Evolutionary conservation across 2,329 filamentous ascomycete genomes (phyloP), one percentile per base, ranked within the genome.

Genomic region (Aspergillus persii): DNA sequence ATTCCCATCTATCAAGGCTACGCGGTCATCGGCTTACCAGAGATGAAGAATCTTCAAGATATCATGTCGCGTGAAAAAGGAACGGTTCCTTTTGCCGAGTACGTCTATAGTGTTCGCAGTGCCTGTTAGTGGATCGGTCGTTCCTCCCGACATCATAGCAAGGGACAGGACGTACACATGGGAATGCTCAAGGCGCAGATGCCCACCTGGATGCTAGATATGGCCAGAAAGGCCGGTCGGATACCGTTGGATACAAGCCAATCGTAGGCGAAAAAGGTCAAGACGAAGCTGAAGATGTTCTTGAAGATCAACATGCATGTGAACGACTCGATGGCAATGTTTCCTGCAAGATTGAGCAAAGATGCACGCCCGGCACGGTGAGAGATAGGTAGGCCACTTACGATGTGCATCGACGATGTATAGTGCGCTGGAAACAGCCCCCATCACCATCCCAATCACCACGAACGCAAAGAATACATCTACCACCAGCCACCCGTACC

Each of bases 361-460:
- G 11, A 15, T 12, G 26, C 29, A 23, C 18, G 18, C 15, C 4
- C 8, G 6, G 9, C 23, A 39, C 41, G 18, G 33, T 12, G 30
- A 33, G 52, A 61, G 54, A 7, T n/a, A 46, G 36, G 29, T 39
- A 7, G 39, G 31, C 49, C 8, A 84, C 87, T 74, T 78, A 89
- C 92, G 88, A 76, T 97, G 94, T 0, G 93, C 93, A 77, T 97
- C 94, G 7, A 96, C 90, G 69, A 97, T 89, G 71, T 98, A 98
- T 27, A 96, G 79, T 1, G 91, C 90, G 61, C 87, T 90, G 1
- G 91, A 88, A 2, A 96, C 92, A 1, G 93, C 91, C 1, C 93
- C 93, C 70, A 96, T 87, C 0, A 97, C 92, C 91, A 96, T 96
- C 2, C 91, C 92, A 61, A 89, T 87, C 8, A 96, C 90, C 71